Base-by-base conservation (phyloP, 2,329 filamentous ascomycete species). In the Macrophomina pseudophaseolina region DNA sequence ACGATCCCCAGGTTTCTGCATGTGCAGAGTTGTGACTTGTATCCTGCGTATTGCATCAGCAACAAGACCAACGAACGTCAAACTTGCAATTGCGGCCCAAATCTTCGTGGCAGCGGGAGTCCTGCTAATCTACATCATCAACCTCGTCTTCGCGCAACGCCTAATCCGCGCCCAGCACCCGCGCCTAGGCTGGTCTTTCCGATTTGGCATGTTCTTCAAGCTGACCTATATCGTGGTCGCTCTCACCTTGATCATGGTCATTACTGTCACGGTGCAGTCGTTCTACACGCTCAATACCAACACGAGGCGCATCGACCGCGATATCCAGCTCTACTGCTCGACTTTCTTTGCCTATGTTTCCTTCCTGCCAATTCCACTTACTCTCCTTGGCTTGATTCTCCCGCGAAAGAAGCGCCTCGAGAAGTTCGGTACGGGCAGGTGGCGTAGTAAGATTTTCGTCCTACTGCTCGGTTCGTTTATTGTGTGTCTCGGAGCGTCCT, bases 41-140 rank as follows among this genome's bases (percentile, higher is more conserved):
- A 73, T 74, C 32, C 70, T 83, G 42, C 74, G 77, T 35, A 74
- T 79, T 16, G 72, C 76, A 23, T 74, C 71, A 14, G 68, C 78
- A 71, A 63, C 70, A 51, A 68, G 74, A 5, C 75, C 75, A 2
- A 68, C 68, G 11, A 83, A 85, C 68, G 71, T 85, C 40, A 73
- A 71, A 9, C 73, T 88, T 4, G 84, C 81, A 2, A 85, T 88
- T 58, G 85, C 86, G 0, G 87, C 91, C 3, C 83, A 83, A 70
- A 86, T 95, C 73, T 88, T 95, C 72, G 86, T 92, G 66, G 87
- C 88, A 52, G 89, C 90, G 0, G 92, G 92, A 49, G 88, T 93
- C 16, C 75, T 96, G 40, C 78, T 96, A 7, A 81, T 96, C 32
- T 94, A 91, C 77, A 80, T 94, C 72, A 81, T 93, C 78, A 95